Conservation (phyloP, 2,329 filamentous ascomycete genomes). For the Graphilbum fragrans region DNA sequence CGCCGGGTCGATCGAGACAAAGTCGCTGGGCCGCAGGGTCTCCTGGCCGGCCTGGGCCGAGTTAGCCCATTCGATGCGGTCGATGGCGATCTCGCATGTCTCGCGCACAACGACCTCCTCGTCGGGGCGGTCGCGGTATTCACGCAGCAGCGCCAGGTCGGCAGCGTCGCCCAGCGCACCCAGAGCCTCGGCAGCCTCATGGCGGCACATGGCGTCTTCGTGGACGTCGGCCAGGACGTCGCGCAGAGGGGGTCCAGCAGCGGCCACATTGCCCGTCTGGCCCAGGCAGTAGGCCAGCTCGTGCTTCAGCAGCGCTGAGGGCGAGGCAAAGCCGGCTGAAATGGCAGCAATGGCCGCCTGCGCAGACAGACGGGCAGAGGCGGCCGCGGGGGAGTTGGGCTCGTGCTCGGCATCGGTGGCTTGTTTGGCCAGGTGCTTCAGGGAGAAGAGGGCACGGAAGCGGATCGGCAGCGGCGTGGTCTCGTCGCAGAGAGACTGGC, state of each 20-base stretch:
- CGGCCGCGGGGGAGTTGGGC: neutral
- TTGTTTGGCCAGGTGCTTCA: conserved; percentile 80
- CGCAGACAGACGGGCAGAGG: conserved; percentile 24
- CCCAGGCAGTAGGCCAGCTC: conserved; percentile 95
- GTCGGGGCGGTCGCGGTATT: conserved; percentile 59
- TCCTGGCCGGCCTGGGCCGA: conserved; percentile 60
- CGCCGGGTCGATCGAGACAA: conserved; percentile 89
- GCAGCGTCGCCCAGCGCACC: conserved; percentile 69
- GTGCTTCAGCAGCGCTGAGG: conserved; percentile 86
- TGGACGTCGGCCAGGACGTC: conserved; percentile 61
- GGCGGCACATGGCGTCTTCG: conserved; percentile 92
- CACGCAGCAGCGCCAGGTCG: conserved; percentile 61
- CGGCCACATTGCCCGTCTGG: conserved; percentile 68
- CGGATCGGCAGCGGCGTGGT: conserved; percentile 70
- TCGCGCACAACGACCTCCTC: conserved; percentile 79
- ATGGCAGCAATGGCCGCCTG: conserved; percentile 62
- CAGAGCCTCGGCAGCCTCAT: conserved; percentile 91
- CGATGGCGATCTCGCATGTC: conserved; percentile 94
- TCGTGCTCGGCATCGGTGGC: conserved; percentile 27
- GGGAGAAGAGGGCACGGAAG: conserved; percentile 93
- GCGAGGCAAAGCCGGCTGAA: conserved; percentile 71
- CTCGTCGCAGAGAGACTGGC: conserved; percentile 70
- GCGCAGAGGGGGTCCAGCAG: conserved; percentile 55
- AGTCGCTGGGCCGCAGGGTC: conserved; percentile 65
- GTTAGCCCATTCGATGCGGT: conserved; percentile 87